A percentile compares a stretch with the other conserved stretches of the same genome.
phyloP scores from a whole-genome alignment of 306 rosid genomes.

The Malus asiatica region DNA sequence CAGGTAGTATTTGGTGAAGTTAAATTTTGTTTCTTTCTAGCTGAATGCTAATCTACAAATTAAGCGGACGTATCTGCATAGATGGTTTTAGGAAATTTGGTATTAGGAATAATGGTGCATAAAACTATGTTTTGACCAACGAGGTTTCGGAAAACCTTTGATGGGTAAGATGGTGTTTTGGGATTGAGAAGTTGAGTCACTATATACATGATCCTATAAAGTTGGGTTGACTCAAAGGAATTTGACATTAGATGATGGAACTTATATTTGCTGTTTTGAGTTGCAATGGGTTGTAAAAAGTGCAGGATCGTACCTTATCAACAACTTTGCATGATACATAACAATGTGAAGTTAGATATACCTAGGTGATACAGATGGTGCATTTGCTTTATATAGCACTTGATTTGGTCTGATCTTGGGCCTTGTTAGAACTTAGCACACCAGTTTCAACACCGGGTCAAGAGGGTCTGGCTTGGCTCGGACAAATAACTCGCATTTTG shows the following conservation, averaged over 20 bases:
- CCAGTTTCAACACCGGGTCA: not conserved
- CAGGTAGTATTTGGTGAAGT: not conserved
- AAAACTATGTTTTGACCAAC: not conserved
- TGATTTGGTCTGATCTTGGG: not conserved
- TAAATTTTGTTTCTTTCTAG: not conserved
- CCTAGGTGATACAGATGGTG: not conserved
- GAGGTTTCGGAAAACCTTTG: not conserved
- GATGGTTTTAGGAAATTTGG: not conserved
- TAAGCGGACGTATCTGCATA: not conserved
- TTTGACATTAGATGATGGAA: not conserved
- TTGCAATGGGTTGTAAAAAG: not conserved
- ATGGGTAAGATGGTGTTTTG: not conserved
- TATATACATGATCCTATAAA: not conserved
- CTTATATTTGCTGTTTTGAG: not conserved
- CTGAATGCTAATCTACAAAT: not conserved
- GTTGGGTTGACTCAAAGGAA: not conserved
- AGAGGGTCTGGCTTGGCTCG: too few species aligned
- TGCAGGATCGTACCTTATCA: not conserved
- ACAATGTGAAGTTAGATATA: not conserved
- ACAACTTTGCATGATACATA: not conserved
- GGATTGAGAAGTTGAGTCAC: not conserved
- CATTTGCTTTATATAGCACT: not conserved
- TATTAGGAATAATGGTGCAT: not conserved
- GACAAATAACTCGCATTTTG: not conserved
- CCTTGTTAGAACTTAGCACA: not conserved